These are phyloP conservation scores for Wickerhamiella infanticola DNA, from an alignment of 1,139 yeast species.

Conservation along the genomic window DNA sequence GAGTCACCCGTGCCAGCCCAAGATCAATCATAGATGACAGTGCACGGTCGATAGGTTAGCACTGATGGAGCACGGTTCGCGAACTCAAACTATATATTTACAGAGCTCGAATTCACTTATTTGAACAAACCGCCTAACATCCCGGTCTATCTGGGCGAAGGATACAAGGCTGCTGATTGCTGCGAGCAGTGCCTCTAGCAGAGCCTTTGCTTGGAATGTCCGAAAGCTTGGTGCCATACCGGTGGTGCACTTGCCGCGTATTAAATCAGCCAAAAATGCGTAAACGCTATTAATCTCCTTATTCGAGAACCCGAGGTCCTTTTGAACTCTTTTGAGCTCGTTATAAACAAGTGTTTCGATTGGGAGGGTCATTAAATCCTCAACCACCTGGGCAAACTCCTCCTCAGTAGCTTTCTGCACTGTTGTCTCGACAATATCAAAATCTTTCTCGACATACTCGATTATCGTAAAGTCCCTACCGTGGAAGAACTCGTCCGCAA, in stretches of 20 bases:
- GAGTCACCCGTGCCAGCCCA: slow-evolving; percentile 47
- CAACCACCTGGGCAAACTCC: background rate
- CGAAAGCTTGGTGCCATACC: background rate
- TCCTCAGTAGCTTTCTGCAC: background rate
- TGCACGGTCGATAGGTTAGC: background rate
- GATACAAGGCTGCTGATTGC: background rate
- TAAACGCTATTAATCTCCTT: background rate
- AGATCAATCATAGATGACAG: slow-evolving; percentile 31
- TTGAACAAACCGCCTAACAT: background rate
- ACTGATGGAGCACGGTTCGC: no score
- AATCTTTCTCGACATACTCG: background rate
- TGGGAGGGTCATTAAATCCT: background rate
- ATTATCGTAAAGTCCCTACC: background rate
- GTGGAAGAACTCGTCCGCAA: background rate
- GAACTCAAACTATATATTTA: no score
- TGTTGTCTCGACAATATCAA: background rate
- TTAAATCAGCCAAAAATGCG: background rate
- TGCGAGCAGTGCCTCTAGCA: background rate
- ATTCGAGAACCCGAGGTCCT: background rate
- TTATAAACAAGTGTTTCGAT: background rate
- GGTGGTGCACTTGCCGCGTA: background rate
- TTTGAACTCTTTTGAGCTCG: background rate
- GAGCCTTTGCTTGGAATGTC: background rate
- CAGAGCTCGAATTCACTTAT: background rate
- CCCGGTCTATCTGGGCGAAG: background rate